Percentiles rank a stretch among this genome's conserved stretches.
Conservation (phyloP, 2,329 filamentous ascomycete genomes). For the Penicillium occitanis region DNA sequence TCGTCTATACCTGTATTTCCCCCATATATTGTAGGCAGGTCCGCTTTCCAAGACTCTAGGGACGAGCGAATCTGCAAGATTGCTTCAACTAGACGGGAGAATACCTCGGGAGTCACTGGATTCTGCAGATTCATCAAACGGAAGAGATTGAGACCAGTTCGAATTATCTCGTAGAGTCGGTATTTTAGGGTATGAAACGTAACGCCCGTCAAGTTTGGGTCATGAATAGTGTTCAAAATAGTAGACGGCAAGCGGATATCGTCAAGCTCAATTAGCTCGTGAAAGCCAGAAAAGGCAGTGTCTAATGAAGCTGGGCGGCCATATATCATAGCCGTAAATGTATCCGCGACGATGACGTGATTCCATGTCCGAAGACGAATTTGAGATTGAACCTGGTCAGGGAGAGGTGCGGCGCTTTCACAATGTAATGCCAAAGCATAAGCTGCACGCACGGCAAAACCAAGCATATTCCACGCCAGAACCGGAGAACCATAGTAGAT, state of each 20-base stretch:
- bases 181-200: neutral
- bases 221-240: neutral
- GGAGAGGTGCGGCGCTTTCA: neutral
- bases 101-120: neutral
- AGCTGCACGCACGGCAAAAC: neutral
- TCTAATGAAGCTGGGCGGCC: neutral
- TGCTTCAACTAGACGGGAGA: neutral
- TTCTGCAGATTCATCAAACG: conserved; percentile 2
- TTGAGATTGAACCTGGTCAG: neutral
- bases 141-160: neutral
- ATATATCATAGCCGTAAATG: neutral
- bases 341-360: neutral
- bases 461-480: conserved; percentile 1
- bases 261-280: neutral
- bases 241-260: neutral
- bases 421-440: neutral
- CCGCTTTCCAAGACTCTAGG: neutral
- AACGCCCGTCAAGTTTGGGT: neutral
- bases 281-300: conserved; percentile 5
- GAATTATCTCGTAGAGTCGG: conserved; percentile 2
- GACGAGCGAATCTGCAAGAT: neutral
- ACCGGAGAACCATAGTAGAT: neutral
- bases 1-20: neutral
- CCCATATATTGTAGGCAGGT: neutral
- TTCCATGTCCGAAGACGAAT: neutral